phyloP scores from a whole-genome alignment of 768 basidiomycete genomes.

The Psilocybe cyanescens region DNA sequence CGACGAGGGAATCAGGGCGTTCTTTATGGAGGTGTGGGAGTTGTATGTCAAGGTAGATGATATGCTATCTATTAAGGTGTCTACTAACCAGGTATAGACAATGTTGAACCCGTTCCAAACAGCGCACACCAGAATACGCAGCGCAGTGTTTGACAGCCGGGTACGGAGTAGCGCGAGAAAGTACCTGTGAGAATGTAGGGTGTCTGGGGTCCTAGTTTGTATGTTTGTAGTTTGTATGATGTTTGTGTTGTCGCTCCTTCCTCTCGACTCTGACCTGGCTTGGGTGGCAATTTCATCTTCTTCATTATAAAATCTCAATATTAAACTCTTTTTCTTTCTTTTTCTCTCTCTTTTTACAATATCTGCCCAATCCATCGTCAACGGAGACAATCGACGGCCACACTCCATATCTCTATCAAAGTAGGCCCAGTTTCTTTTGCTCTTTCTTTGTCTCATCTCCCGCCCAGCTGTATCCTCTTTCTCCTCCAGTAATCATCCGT shows the following conservation, averaged over 20 bases:
- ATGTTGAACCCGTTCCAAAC: constrained; percentile 96
- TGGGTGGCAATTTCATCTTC: constrained; percentile 37
- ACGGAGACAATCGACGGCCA: constrained; percentile 20
- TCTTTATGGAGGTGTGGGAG: constrained; percentile 98
- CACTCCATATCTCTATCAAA: constrained; percentile 19
- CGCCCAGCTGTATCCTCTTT: constrained; percentile 36
- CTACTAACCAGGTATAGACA: constrained; percentile 49
- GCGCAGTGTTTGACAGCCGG: constrained; percentile 78
- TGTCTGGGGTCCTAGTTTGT: constrained; percentile 29
- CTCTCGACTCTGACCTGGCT: constrained; percentile 37
- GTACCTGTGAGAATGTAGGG: constrained; percentile 52
- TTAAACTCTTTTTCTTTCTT: constrained; percentile 24
- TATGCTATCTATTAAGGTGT: constrained; percentile 4
- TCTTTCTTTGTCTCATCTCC: constrained; percentile 16
- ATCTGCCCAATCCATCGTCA: constrained; percentile 26
- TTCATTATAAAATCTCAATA: constrained; percentile 30
- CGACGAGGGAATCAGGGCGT: constrained; percentile 93
- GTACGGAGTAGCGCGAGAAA: constrained; percentile 88
- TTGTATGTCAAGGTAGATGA: constrained; percentile 87
- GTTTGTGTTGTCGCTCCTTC: constrained; percentile 28
- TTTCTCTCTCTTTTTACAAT: constrained; percentile 21
- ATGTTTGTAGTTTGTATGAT: constrained; percentile 23
- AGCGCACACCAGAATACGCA: constrained; percentile 82
- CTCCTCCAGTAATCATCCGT: constrained; percentile 41
- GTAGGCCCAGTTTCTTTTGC: constrained; percentile 17